Base-by-base conservation (phyloP, 345 rosid species). In the Populus alba region DNA sequence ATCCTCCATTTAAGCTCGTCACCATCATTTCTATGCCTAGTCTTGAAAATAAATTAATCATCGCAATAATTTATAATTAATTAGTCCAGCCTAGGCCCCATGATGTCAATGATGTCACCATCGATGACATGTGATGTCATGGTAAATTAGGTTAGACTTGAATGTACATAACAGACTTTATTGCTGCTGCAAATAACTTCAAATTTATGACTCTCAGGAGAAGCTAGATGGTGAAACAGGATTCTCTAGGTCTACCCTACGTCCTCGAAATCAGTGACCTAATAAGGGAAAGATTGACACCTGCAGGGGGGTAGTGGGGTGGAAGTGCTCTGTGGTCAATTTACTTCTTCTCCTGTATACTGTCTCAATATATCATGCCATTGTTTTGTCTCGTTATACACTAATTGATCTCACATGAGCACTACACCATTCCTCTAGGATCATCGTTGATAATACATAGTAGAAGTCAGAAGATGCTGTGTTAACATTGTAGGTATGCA, bases 81-180 rank as follows among this genome's bases (percentile, higher is more conserved):
- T 33, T 33, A 33, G 37, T 37, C n/a, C 79, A 22, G 25, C 31
- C 75, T 66, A 75, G 27, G 43, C 17, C 22, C 29, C 22, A 23
- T 23, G 45, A 47, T 27, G 27, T 43, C 39, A 66, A 7, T 69
- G 66, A 74, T 7, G 31, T 45, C 78, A 61, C 65, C 37, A 35
- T 47, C n/a, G 3, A 35, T 66, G 8, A 22, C 11, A 47, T 70
- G 39, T 62, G 71, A 61, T 74, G 82, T 69, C 75, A 53, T 67
- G 73, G 62, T 67, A 45, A 79, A 53, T 39, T 73, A 53, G 38
- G 29, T 22, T 13, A 10, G 15, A 31, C 2, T 35, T 39, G 13
- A 9, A 41, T 29, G 37, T 33, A 29, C 1, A 3, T 69, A 18
- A 13, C 57, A 25, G 8, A 23, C 31, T 16, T 15, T 10, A 65